Base-by-base conservation (phyloP, 2,329 filamentous ascomycete genomes). In the Arthrobotrys entomopaga region DNA sequence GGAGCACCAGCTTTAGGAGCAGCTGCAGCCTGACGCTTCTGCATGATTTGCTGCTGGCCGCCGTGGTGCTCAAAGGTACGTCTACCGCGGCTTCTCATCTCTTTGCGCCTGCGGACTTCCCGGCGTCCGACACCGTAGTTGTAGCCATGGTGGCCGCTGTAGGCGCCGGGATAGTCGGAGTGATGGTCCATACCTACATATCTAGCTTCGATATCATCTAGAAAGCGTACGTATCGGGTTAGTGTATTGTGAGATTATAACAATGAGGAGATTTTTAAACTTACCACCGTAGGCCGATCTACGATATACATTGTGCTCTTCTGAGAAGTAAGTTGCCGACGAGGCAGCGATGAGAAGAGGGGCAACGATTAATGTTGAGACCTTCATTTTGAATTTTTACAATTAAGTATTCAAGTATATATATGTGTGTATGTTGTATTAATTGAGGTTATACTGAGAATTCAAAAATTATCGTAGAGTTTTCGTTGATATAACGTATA, bases 301-400 rank as follows among this genome's bases (percentile, higher is more conserved):
- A 34, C 29, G 29, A 34, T 34, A 34, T 34, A 34, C 29, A 10
- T 34, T 34, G 6, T 34, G 29, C 5, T 34, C 29, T 10, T 34
- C 29, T 6, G 19, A 10, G 16, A 57, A 43, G 53, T 43, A 11
- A 15, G 53, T 43, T 42, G 53, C 53, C 29, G 53, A 57, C 19
- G 53, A 57, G 4, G 29, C 53, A 10, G 53, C 24, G n/a, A 57
- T 24, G 6, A 57, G 53, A 26, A 57, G 53, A 15, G 53, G 53
- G 11, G 53, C 29, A 8, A 57, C 26, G 38, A 57, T n/a, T 19
- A 57, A 19, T 6, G 26, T 43, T 46, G 53, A 22, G 19, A 57
- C 5, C 53, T 57, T 57, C 53, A 57, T 57, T 24, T 53, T 53
- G 49, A 29, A 7, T 53, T 50, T n/a, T 10, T 53, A 53, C 29